phyloP scores from a whole-genome alignment of 768 basidiomycete species.

The Gyrodon lividus region DNA sequence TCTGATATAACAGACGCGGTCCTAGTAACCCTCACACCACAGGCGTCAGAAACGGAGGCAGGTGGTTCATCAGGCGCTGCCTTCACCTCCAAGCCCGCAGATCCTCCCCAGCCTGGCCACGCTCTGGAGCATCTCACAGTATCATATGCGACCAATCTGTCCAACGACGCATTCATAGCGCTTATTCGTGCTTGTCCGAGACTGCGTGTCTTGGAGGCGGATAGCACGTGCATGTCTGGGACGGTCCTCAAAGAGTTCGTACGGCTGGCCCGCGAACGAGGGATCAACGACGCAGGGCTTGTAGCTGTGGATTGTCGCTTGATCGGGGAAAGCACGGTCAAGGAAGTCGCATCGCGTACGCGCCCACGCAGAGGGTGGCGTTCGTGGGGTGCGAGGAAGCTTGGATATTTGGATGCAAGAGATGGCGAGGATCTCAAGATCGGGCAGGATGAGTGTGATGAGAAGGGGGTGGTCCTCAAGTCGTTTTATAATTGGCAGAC shows the following conservation, averaged over 20 bases:
- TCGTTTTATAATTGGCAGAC: conserved; percentile 86
- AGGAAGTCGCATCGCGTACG: conserved; percentile 56
- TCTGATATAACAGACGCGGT: conserved; percentile 69
- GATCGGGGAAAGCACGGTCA: conserved; percentile 58
- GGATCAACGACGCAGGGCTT: conserved; percentile 50
- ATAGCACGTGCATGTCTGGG: conserved; percentile 72
- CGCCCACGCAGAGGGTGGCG: conserved; percentile 76
- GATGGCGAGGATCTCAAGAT: conserved; percentile 65
- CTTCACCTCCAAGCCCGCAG: conserved; percentile 14
- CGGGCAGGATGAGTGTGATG: conserved; percentile 82
- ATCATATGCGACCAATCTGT: conserved; percentile 63
- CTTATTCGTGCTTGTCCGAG: conserved; percentile 64
- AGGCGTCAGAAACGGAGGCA: not conserved
- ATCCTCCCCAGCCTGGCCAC: conserved; percentile 53
- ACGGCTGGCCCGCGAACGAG: conserved; percentile 47
- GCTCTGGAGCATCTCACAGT: conserved; percentile 70
- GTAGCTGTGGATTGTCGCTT: conserved; percentile 77
- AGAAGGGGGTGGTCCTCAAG: conserved; percentile 70
- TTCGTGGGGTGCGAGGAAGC: conserved; percentile 65
- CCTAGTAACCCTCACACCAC: conserved; percentile 62
- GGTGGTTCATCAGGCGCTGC: conserved; percentile 12
- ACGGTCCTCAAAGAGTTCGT: conserved; percentile 68
- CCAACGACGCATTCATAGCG: conserved; percentile 58
- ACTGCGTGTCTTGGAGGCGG: conserved; percentile 70
- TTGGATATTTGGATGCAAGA: conserved; percentile 67